These are phyloP conservation scores for Auriculariales sp. DNA, from an alignment of 768 basidiomycete genomes.

Conservation along the genomic window DNA sequence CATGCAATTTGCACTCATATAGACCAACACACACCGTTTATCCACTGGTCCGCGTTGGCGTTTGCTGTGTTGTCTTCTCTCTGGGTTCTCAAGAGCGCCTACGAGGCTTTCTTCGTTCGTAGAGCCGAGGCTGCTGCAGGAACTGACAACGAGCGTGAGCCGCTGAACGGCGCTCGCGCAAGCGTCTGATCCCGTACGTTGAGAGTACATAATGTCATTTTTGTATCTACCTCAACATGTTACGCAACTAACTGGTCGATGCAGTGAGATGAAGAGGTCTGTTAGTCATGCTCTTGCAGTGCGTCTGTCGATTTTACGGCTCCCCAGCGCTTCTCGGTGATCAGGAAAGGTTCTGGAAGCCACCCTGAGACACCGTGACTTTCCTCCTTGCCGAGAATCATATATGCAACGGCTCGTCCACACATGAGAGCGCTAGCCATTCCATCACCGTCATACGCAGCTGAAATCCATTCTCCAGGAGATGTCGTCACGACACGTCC, in stretches of 20 bases:
- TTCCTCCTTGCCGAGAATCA: slow-evolving; percentile 34
- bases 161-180: neutral
- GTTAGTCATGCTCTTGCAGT: too few relatives aligned
- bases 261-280: too few relatives aligned
- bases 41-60: slow-evolving; percentile 81
- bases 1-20: neutral
- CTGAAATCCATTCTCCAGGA: slow-evolving; percentile 58
- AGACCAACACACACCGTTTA: slow-evolving; percentile 55
- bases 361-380: slow-evolving; percentile 21
- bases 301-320: too few relatives aligned
- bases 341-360: slow-evolving; percentile 35
- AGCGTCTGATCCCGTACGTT: neutral
- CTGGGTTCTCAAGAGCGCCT: slow-evolving; percentile 68
- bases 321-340: slow-evolving; percentile 36
- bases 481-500: slow-evolving; percentile 11
- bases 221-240: too few relatives aligned
- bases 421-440: slow-evolving; percentile 61
- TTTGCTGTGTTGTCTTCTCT: slow-evolving; percentile 75
- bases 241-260: too few relatives aligned
- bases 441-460: slow-evolving; percentile 59
- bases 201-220: too few relatives aligned
- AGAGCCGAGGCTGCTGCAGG: neutral
- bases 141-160: neutral
- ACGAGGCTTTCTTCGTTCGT: slow-evolving; percentile 28
- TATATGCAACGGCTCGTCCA: slow-evolving; percentile 40